Conservation (phyloP, 1,284 basidiomycete species). For the Ganoderma lingzhi region DNA sequence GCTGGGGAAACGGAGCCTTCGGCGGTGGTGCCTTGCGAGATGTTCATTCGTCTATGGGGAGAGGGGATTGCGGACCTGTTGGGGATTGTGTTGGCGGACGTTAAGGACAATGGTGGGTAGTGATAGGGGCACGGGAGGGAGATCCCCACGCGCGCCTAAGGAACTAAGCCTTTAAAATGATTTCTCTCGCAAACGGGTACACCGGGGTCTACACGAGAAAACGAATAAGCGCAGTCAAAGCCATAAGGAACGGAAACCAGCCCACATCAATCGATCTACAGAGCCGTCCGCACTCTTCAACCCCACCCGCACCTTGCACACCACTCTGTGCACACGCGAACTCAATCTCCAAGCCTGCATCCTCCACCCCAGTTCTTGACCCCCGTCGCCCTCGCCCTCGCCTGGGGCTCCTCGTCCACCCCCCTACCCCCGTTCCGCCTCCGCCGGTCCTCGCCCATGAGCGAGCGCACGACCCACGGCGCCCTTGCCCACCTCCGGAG, state of each 20-base stretch:
- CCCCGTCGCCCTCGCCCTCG: slow-evolving; percentile 39
- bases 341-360: slow-evolving; percentile 45
- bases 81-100: too few species aligned
- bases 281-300: not conserved
- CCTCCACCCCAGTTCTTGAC: slow-evolving; percentile 52
- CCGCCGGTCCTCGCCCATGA: slow-evolving; percentile 42
- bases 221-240: not conserved
- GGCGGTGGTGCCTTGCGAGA: not conserved
- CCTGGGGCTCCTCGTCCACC: slow-evolving; percentile 42
- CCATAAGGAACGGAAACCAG: not conserved
- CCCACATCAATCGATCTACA: slow-evolving; percentile 11
- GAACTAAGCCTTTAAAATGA: too few species aligned
- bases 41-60: too few species aligned
- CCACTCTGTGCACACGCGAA: not conserved
- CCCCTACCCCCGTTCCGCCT: slow-evolving; percentile 37
- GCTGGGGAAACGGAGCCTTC: not conserved
- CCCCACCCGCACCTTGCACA: not conserved
- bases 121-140: too few species aligned
- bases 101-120: too few species aligned
- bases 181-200: not conserved
- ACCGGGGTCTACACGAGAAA: not conserved
- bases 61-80: too few species aligned
- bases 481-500: slow-evolving; percentile 42
- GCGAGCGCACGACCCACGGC: slow-evolving; percentile 47
- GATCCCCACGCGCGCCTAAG: too few species aligned